phyloP scores from a whole-genome alignment of 2,329 filamentous ascomycete species.

The Pseudocercospora fuligena region DNA sequence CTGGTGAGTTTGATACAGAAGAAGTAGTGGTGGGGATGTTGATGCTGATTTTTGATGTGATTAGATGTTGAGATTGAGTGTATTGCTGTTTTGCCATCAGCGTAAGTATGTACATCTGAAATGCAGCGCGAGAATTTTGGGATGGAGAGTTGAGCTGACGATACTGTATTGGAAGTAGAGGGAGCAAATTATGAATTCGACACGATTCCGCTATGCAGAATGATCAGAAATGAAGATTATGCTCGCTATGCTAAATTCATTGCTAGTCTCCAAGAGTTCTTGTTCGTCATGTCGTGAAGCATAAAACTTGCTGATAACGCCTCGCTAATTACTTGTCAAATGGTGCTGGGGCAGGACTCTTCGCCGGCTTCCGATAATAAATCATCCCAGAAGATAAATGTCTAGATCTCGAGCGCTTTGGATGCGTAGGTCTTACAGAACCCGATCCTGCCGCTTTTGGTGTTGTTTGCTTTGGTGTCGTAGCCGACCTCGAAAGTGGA shows the following conservation, averaged over 20 bases:
- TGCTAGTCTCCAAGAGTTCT: background rate
- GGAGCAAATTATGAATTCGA: constrained; percentile 11
- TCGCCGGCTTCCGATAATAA: constrained; percentile 29
- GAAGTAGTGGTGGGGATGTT: background rate
- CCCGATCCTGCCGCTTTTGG: constrained; percentile 4
- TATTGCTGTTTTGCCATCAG: constrained; percentile 46
- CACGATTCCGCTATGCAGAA: background rate
- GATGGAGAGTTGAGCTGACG: constrained; percentile 6
- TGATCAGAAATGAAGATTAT: background rate
- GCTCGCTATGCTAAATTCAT: background rate
- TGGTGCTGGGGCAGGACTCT: constrained; percentile 11
- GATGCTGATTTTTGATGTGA: background rate
- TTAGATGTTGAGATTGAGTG: constrained; percentile 61
- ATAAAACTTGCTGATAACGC: background rate
- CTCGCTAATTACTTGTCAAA: constrained; percentile 21
- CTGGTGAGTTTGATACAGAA: background rate
- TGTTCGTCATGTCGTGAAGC: background rate
- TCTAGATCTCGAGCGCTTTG: constrained; percentile 22
- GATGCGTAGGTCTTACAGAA: constrained; percentile 9
- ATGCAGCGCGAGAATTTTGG: background rate
- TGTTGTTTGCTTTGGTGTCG: background rate
- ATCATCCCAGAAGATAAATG: constrained; percentile 35
- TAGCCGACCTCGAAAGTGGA: background rate
- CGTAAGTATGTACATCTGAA: background rate
- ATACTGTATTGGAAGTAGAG: background rate